Base-by-base conservation (phyloP, 1,139 yeast genomes). In the Zygosaccharomyces sapae region DNA sequence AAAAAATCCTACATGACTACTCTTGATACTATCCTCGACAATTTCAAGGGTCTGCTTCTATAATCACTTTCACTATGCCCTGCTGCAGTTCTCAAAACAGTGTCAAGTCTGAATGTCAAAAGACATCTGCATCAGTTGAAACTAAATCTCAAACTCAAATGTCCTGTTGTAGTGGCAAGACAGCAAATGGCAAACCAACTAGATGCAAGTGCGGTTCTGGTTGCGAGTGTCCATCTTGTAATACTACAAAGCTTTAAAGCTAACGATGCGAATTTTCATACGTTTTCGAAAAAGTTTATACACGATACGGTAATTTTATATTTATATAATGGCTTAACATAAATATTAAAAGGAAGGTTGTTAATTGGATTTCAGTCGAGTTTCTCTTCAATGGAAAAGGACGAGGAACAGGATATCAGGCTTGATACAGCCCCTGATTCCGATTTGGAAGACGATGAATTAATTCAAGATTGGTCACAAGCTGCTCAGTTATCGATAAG, bases 381-480 rank as follows among this genome's bases (percentile, higher is more conserved):
- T 16, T 16, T 16, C 16, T 16, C 16, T 16, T 18, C 27, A 7
- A 38, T 33, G 27, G 45, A 45, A 7, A 20, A 36, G 19, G 45
- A 46, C 12, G 41, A 37, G 19, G 50, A 43, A 1, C 54, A 47
- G 10, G 45, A 40, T 6, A 41, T 43, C 10, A 42, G 37, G 9
- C 20, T 12, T 6, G 31, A 18, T 8, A 10, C 38, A 10, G 22
- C 29, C 19, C 33, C 38, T 9, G 55, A 54, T 43, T 47, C 54
- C n/a, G 65, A 60, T 31, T 50, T 56, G 19, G 78, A 73, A 29
- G 70, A 69, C 6, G 84, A 81, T 40, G 95, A 85, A 52, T 84
- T 79, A 48, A 70, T 75, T 19, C 88, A 79, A 53, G 95, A 86
- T 61, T 85, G 94, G 92, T 70, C 80, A 34, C 61, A 55, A 19